Conservation (phyloP, 257 asterid genomes). For the Solanum virginianum region DNA sequence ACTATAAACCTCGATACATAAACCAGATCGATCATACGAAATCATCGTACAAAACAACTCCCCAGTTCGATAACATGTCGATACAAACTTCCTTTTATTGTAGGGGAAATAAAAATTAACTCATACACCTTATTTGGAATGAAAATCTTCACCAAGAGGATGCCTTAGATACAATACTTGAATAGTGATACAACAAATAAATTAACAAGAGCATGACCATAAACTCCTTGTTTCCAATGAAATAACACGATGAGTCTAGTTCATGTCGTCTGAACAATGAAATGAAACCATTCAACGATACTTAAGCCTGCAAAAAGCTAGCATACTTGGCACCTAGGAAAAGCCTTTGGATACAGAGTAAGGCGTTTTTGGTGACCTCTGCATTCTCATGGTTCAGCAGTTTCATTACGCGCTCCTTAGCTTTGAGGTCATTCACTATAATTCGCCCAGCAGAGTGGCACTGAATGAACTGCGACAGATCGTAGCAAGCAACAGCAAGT, state of each 20-base stretch:
- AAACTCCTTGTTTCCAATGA: not conserved
- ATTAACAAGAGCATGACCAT: not conserved
- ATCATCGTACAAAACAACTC: not conserved
- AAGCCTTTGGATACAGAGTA: constrained; percentile 95
- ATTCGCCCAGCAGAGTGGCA: constrained; percentile 86
- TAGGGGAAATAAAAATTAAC: not conserved
- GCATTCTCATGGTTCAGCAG: constrained; percentile 81
- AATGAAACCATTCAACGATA: not conserved
- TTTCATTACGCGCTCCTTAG: constrained; percentile 93
- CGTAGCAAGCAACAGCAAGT: constrained; percentile 89
- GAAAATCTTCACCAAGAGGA: not conserved
- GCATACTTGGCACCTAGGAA: constrained; percentile 94
- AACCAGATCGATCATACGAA: not conserved
- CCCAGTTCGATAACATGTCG: not conserved
- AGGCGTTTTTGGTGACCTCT: constrained; percentile 88
- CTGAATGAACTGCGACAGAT: constrained; percentile 89
- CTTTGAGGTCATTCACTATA: constrained; percentile 82
- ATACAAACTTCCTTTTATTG: not conserved
- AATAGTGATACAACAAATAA: not conserved
- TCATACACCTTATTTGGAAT: not conserved
- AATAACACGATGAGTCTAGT: not conserved
- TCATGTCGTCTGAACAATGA: not conserved
- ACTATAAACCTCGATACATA: not conserved
- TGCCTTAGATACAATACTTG: not conserved
- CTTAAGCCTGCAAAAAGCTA: constrained; percentile 73